A percentile compares a stretch with the other conserved stretches of the same genome.
Conservation (phyloP, 768 basidiomycete species). For the Porpolomopsis calyptriformis region DNA sequence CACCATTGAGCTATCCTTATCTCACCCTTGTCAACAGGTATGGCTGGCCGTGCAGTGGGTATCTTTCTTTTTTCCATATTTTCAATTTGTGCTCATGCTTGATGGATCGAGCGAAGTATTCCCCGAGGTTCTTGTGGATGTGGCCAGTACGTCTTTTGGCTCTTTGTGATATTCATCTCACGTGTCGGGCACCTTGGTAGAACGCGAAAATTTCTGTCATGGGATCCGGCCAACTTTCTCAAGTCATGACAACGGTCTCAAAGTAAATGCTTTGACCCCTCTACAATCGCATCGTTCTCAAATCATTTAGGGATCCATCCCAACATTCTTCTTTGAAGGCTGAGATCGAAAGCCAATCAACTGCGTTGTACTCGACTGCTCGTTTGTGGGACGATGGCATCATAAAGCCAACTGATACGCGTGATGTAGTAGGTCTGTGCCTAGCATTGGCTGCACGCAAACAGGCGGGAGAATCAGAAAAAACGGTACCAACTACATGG, state of each 20-base stretch:
- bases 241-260: conserved; percentile 86
- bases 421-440: conserved; percentile 81
- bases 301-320: conserved; percentile 51
- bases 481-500: conserved; percentile 45
- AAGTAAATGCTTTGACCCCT: conserved; percentile 37
- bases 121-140: conserved; percentile 94
- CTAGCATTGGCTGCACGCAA: conserved; percentile 63
- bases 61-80: neutral
- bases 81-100: conserved; percentile 8
- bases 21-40: conserved; percentile 38
- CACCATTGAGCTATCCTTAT: conserved; percentile 10
- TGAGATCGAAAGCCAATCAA: conserved; percentile 84
- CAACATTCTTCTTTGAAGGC: conserved; percentile 65
- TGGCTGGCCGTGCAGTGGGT: conserved; percentile 87
- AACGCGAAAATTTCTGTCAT: conserved; percentile 93
- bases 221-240: conserved; percentile 87
- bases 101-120: conserved; percentile 47
- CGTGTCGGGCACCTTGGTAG: conserved; percentile 24
- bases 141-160: conserved; percentile 64
- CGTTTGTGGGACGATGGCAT: conserved; percentile 94
- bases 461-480: conserved; percentile 11
- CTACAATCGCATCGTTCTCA: neutral
- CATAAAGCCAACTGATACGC: conserved; percentile 79
- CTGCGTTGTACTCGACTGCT: conserved; percentile 79
- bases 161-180: neutral